A percentile compares a stretch with the other conserved stretches of the same genome.
Conservation (phyloP, 2,329 filamentous ascomycete species). For the Beauveria caledonica region DNA sequence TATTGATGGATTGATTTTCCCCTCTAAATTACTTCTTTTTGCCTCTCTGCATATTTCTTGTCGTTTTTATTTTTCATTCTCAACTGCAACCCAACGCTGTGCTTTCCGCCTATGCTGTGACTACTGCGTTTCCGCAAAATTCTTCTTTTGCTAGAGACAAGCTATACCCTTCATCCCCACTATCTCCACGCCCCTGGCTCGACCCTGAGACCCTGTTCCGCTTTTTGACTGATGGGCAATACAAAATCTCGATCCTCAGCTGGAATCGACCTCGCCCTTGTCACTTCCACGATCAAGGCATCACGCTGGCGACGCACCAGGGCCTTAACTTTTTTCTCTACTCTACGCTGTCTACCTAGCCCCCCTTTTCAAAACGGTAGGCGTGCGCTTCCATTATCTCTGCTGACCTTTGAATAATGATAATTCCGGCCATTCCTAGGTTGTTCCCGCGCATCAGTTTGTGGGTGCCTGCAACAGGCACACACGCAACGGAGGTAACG, state of each 20-base stretch:
- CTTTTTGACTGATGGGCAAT: conserved; percentile 9
- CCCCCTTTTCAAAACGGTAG: no score
- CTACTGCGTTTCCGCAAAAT: background rate
- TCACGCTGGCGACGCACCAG: no score
- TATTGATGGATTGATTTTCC: no score
- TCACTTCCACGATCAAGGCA: background rate
- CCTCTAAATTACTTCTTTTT: background rate
- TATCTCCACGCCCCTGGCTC: background rate
- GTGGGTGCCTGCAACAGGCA: background rate
- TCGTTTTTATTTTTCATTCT: background rate
- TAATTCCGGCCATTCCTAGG: background rate
- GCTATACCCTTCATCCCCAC: background rate
- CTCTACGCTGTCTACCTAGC: no score
- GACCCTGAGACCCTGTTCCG: conserved; percentile 11
- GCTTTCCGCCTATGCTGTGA: no score
- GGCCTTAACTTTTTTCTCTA: no score
- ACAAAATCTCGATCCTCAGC: conserved; percentile 11
- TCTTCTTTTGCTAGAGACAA: background rate
- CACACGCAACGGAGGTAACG: background rate
- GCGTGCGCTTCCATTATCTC: no score
- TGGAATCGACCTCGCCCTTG: background rate
- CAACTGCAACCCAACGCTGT: no score
- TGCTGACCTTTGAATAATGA: background rate
- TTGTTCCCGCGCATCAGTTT: background rate
- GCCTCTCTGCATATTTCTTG: background rate